Evolutionary conservation across 2,329 filamentous ascomycete genomes (phyloP), one percentile per base, ranked within the genome.

Genomic region (Fusarium chaquense): DNA sequence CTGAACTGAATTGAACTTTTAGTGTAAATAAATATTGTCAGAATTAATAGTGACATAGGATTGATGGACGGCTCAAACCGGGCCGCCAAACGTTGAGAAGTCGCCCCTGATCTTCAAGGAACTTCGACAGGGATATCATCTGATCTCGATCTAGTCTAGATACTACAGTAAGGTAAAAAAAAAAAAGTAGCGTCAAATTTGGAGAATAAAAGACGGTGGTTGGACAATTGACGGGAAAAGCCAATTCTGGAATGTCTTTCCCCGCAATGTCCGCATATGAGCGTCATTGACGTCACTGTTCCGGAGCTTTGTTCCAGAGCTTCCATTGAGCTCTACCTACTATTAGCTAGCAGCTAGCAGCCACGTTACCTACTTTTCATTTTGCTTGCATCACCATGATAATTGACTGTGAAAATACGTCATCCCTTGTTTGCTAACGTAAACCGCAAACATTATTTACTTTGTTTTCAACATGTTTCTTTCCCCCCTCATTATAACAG

Each of bases 231-330:
- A 15, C 20, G 35, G 67, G 58, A 35, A 50, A 67, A 28, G 62
- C 16, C 63, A 67, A 28, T 51, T 40, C 30, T 51, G 33, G n/a
- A 40, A 32, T 8, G 18, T 26, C 40, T 26, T 13, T 35, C 67
- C 67, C 68, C 59, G 54, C 64, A 71, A 69, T 71, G 64, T 71
- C 49, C 59, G 44, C 60, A 69, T 69, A 57, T 49, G 53, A 60
- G 68, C 68, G 62, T 72, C 71, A 69, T 72, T 72, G 73, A 75
- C 73, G 73, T 75, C 73, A 75, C 36, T 28, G 50, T 52, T 50
- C 63, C 52, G 69, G 62, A 70, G 66, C 68, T 65, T 52, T 65
- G 57, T 58, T 55, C 67, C 69, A 65, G 46, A 56, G 52, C 55
- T 52, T 41, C 36, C 28, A 33, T 18, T 15, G 22, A 57, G 56